Percentiles rank a stretch among this genome's conserved stretches.
phyloP scores from a whole-genome alignment of 2,329 filamentous ascomycete genomes.

The Colletotrichum melonis region DNA sequence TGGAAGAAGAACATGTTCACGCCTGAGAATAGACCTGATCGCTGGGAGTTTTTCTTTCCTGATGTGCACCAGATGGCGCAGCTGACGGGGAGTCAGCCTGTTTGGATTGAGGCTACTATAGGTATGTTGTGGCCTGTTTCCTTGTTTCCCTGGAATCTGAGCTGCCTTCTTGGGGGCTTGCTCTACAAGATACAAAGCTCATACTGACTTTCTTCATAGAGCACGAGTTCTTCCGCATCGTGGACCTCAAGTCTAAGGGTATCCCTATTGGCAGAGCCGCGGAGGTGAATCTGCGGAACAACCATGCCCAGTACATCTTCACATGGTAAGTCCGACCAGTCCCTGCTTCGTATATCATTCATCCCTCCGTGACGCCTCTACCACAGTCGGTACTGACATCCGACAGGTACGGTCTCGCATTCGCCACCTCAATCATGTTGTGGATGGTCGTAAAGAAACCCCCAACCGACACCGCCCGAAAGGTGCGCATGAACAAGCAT shows the following conservation, averaged over 20 bases:
- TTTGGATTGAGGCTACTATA: constrained; percentile 98
- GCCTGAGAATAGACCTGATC: constrained; percentile 86
- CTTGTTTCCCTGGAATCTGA: no score
- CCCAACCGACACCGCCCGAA: constrained; percentile 75
- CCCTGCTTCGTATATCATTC: background rate
- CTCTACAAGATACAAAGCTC: constrained; percentile 1
- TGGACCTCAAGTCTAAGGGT: constrained; percentile 81
- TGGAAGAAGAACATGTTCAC: constrained; percentile 99
- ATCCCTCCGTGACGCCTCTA: background rate
- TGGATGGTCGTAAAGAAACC: constrained; percentile 95
- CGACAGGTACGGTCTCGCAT: constrained; percentile 83
- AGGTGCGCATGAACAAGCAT: constrained; percentile 80
- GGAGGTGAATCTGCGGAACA: constrained; percentile 94
- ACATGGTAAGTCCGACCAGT: constrained; percentile 77
- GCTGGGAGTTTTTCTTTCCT: constrained; percentile 92
- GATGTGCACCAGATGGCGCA: constrained; percentile 93
- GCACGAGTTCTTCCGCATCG: constrained; percentile 80
- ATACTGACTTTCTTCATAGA: constrained; percentile 58
- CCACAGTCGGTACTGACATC: constrained; percentile 15
- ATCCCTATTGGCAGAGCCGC: constrained; percentile 89
- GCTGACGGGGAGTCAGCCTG: constrained; percentile 82
- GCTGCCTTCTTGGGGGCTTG: background rate
- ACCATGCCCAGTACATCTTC: constrained; percentile 98
- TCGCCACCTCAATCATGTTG: constrained; percentile 93
- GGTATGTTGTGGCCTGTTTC: constrained; percentile 59